phyloP scores from a whole-genome alignment of 495 filamentous ascomycete species.

The Xylaria longipes region DNA sequence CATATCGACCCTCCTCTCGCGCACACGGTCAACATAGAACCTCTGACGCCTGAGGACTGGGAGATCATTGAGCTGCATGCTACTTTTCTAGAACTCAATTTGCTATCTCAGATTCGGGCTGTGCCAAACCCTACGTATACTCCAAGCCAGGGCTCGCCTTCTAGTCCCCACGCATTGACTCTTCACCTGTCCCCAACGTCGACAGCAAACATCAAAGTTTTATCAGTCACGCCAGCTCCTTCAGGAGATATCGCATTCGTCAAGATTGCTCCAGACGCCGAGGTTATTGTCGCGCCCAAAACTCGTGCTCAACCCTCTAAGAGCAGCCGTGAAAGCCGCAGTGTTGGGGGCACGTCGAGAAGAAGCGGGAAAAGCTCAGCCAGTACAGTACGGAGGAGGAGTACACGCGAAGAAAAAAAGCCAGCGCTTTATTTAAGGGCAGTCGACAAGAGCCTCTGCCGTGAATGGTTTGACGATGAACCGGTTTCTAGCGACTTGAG shows the following conservation, averaged over 20 bases:
- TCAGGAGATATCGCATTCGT: conserved; percentile 76
- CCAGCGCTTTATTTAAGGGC: conserved; percentile 77
- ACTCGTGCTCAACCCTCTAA: conserved; percentile 54
- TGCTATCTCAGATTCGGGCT: conserved; percentile 90
- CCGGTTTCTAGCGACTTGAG: conserved; percentile 66
- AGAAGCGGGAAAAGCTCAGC: conserved; percentile 76
- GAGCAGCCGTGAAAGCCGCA: conserved; percentile 66
- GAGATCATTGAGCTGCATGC: conserved; percentile 98
- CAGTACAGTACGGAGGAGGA: conserved; percentile 70
- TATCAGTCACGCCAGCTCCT: conserved; percentile 76
- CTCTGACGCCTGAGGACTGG: conserved; percentile 93
- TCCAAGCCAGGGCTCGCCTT: conserved; percentile 46
- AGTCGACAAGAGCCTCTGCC: conserved; percentile 68
- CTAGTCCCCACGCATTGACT: conserved; percentile 76
- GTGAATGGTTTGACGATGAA: conserved; percentile 75
- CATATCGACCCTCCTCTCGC: conserved; percentile 90
- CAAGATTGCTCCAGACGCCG: conserved; percentile 90
- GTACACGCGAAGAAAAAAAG: conserved; percentile 63
- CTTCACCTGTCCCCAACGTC: conserved; percentile 95
- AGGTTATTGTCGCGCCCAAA: conserved; percentile 96
- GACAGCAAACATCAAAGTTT: conserved; percentile 87
- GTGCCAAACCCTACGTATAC: conserved; percentile 81
- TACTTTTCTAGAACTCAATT: conserved; percentile 90
- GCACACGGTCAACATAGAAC: conserved; percentile 94
- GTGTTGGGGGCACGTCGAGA: conserved; percentile 68